Base-by-base conservation (phyloP, 495 filamentous ascomycete genomes). In the Tuber aestivum region DNA sequence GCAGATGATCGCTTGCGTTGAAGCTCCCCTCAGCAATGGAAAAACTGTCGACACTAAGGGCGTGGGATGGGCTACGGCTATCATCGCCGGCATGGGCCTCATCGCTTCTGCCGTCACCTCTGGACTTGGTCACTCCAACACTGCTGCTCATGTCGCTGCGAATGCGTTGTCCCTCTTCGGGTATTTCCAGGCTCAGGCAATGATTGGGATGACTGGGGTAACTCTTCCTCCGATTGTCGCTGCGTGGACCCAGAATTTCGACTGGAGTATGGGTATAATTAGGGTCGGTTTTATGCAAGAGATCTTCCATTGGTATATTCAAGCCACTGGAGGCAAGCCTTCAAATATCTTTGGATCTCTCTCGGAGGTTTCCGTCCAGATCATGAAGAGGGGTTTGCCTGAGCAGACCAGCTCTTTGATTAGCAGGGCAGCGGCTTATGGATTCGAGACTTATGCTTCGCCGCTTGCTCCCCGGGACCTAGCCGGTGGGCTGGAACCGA, bases 201-300 rank as follows among this genome's bases (percentile, higher is more conserved):
- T 99, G 84, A 87, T 97, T 78, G 95, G 94, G 69, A 91, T 97
- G 87, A 92, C 89, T 45, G 88, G 92, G 20, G 90, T 97, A n/a
- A 87, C 87, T 38, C 89, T 97, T 71, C 95, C 95, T 4, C 95
- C 95, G 0, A 92, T 97, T 70, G 95, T 97, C 68, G 88, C 92
- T 81, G 88, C 95, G 0, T 99, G 95, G 95, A 97, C 95, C 0
- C 95, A 98, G 86, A 95, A 98, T 82, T 97, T 98, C 86, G 91
- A 95, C 84, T 99, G 95, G 95, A 95, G 90, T 83, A 96, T 99
- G 93, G 95, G 95, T 80, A 94, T 99, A 82, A 97, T 99, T 82
- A 88, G 89, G 72, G 88, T 99, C 75, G 86, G 87, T 65, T 99
- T 98, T 84, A 88, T 98, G 82, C 93, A 99, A 83, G 85, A 87